phyloP scores from a whole-genome alignment of 306 rosid genomes.

The Prunus persica region Prunus_persica_NCBIv2 NC_034011.1:19074001-19074500 shows the following conservation, averaged over 20 bases:
- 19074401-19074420: slow-evolving; percentile 17
- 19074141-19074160: slow-evolving; percentile 29
- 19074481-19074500: not conserved
- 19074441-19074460: not conserved
- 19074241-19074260: not conserved
- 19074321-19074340: slow-evolving; percentile 54
- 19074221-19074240: slow-evolving; percentile 26
- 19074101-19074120: too few relatives aligned
- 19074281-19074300: slow-evolving; percentile 74
- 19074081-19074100: too few relatives aligned
- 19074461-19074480: not conserved
- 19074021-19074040: too few relatives aligned
- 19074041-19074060: too few relatives aligned
- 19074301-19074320: slow-evolving; percentile 55
- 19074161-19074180: not conserved
- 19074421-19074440: not conserved
- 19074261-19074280: slow-evolving; percentile 26
- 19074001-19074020: too few relatives aligned
- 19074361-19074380: slow-evolving; percentile 65
- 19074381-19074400: slow-evolving; percentile 58
- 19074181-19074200: slow-evolving; percentile 2
- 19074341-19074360: slow-evolving; percentile 68
- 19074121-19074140: not conserved
- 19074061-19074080: too few relatives aligned
- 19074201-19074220: slow-evolving; percentile 68